A percentile compares a stretch with the other conserved stretches of the same genome.
Conservation (phyloP, 495 filamentous ascomycete species). For the Amorphotheca resinae region DNA sequence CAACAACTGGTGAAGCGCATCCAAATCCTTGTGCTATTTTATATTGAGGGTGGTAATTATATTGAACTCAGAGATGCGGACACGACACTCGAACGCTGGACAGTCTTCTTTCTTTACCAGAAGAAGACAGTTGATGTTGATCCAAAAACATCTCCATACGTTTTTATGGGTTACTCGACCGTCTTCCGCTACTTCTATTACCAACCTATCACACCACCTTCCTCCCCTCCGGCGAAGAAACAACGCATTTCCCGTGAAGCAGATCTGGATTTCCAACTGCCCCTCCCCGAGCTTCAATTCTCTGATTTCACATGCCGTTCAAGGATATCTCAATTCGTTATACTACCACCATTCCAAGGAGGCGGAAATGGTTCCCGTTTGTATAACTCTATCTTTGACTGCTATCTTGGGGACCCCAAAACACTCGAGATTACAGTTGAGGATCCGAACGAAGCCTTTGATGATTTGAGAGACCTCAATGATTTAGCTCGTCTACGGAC, state of each 20-base stretch:
- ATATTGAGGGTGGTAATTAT: conserved; percentile 77
- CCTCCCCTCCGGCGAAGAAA: conserved; percentile 15
- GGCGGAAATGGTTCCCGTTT: conserved; percentile 68
- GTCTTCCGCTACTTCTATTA: conserved; percentile 73
- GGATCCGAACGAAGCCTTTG: conserved; percentile 90
- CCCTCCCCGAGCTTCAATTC: conserved; percentile 24
- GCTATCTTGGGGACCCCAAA: conserved; percentile 46
- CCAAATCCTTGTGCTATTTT: conserved; percentile 73
- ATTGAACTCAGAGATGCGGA: conserved; percentile 61
- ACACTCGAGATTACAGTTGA: conserved; percentile 84
- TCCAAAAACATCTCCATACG: conserved; percentile 35
- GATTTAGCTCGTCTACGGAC: conserved; percentile 59
- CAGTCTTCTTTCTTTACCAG: conserved; percentile 71
- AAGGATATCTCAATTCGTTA: conserved; percentile 86
- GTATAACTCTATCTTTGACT: conserved; percentile 62
- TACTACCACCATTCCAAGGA: conserved; percentile 78
- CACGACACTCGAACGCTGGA: conserved; percentile 71
- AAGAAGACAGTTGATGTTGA: conserved; percentile 32
- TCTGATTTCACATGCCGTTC: conserved; percentile 41
- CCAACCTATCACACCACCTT: conserved; percentile 23
- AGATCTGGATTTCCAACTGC: conserved; percentile 33
- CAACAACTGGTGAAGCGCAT: conserved; percentile 58
- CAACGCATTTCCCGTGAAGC: conserved; percentile 29
- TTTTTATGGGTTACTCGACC: conserved; percentile 75
- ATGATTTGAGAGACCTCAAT: conserved; percentile 73